Evolutionary conservation across 495 filamentous ascomycete genomes (phyloP).

Genomic region (Cairneyella variabilis): DNA sequence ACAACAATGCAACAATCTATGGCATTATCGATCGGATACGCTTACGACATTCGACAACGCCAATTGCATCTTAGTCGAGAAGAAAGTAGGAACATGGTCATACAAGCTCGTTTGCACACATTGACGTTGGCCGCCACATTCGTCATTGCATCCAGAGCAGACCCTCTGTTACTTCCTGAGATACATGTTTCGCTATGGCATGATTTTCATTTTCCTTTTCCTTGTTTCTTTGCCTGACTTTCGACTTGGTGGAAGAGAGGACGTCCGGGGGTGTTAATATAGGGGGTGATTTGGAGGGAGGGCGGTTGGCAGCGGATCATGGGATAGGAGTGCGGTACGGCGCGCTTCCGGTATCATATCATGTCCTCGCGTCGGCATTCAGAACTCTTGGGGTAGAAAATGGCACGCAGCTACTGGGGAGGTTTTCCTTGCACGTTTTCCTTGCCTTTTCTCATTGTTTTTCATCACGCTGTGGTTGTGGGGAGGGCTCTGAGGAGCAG

Average conservation of each 20-base stretch:
- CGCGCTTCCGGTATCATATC: constrained; percentile 1
- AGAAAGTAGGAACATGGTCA: constrained; percentile 23
- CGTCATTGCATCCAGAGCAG: constrained; percentile 25
- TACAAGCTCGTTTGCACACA: constrained; percentile 23
- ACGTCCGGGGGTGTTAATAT: constrained; percentile 24
- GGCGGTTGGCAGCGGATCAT: background rate
- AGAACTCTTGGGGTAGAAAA: constrained; percentile 17
- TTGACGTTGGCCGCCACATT: constrained; percentile 11
- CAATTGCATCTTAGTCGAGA: constrained; percentile 21
- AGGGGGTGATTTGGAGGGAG: background rate
- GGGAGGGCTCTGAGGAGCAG: no score
- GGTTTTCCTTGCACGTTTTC: constrained; percentile 20
- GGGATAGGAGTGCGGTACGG: constrained; percentile 11
- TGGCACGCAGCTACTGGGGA: constrained; percentile 25
- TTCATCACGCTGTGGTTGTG: no score
- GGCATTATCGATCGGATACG: constrained; percentile 8
- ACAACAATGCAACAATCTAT: constrained; percentile 17
- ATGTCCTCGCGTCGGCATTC: constrained; percentile 1
- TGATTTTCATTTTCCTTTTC: constrained; percentile 21
- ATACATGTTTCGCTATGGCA: constrained; percentile 19
- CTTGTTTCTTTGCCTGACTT: constrained; percentile 20
- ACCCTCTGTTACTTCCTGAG: constrained; percentile 22
- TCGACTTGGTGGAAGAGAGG: constrained; percentile 14
- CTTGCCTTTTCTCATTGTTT: constrained; percentile 7
- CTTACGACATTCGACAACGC: constrained; percentile 14